A percentile compares a stretch with the other conserved stretches of the same genome.
Evolutionary conservation across 1,284 basidiomycete genomes (phyloP).

Genomic region (Ustilago lituana): DNA sequence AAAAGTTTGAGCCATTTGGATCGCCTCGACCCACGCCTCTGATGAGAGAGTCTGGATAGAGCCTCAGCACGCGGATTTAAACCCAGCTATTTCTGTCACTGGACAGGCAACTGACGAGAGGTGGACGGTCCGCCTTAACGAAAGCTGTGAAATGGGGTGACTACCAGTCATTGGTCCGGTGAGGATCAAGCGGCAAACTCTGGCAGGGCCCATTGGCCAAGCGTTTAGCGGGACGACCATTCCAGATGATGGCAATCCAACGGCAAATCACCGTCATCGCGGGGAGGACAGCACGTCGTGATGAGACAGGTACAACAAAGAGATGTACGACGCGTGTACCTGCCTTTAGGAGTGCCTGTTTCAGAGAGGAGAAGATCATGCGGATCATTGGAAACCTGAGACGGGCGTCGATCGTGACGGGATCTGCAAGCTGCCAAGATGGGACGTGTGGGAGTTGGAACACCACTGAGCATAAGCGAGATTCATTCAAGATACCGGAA

Average conservation of each 20-base stretch:
- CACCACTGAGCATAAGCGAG: slow-evolving; percentile 2
- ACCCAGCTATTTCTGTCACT: too few relatives aligned
- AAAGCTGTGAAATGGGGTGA: too few relatives aligned
- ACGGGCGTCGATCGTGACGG: not conserved
- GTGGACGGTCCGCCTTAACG: too few relatives aligned
- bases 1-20: slow-evolving; percentile 8
- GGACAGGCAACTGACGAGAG: too few relatives aligned
- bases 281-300: not conserved
- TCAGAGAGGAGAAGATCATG: slow-evolving; percentile 13
- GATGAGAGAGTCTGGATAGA: not conserved
- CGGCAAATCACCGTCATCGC: too few relatives aligned
- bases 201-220: too few relatives aligned
- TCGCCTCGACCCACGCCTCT: not conserved
- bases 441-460: slow-evolving; percentile 2
- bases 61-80: not conserved
- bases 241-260: too few relatives aligned
- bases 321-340: not conserved
- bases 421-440: slow-evolving; percentile 7
- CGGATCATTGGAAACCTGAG: slow-evolving; percentile 5
- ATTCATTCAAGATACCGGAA: not conserved
- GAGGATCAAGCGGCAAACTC: too few relatives aligned
- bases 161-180: too few relatives aligned
- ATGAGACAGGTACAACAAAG: slow-evolving; percentile 9
- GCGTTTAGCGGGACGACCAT: too few relatives aligned
- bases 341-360: slow-evolving; percentile 16